Conservation (phyloP, 2,329 filamentous ascomycete genomes). For the Cytospora leucostoma region DNA sequence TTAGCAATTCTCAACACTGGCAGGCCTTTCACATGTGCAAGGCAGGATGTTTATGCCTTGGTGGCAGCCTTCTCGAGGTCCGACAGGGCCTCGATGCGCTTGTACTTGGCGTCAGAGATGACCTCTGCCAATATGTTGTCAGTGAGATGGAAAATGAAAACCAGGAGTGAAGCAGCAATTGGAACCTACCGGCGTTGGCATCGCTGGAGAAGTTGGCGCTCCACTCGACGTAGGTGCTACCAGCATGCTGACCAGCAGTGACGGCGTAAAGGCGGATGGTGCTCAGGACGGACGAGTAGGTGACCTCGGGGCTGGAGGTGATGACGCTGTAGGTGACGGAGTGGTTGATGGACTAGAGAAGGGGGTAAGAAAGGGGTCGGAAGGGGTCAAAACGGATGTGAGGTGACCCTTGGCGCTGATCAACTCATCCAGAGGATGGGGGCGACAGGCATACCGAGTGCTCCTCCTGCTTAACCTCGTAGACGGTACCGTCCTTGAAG, state of each 20-base stretch:
- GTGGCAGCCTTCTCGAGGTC: conserved; percentile 59
- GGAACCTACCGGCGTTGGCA: conserved; percentile 63
- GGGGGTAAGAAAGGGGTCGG: neutral
- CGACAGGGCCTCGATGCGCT: conserved; percentile 70
- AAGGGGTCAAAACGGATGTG: neutral
- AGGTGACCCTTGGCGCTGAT: neutral
- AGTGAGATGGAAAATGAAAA: neutral
- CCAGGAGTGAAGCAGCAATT: conserved; percentile 23
- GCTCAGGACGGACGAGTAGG: conserved; percentile 66
- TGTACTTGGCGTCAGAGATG: conserved; percentile 75
- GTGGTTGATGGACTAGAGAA: conserved; percentile 64
- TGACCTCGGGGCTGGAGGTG: conserved; percentile 63
- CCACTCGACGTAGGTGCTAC: conserved; percentile 69
- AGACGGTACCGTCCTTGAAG: conserved; percentile 68
- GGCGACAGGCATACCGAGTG: conserved; percentile 57
- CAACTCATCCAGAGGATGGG: conserved; percentile 1
- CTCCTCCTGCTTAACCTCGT: conserved; percentile 76
- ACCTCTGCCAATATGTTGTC: conserved; percentile 51
- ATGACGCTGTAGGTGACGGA: conserved; percentile 76
- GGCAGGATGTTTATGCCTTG: conserved; percentile 32
- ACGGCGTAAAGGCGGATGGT: conserved; percentile 66
- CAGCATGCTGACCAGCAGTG: conserved; percentile 65
- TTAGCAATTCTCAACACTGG: neutral
- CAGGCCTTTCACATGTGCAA: neutral
- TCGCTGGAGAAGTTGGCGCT: conserved; percentile 70